These are phyloP conservation scores for Hypholoma fasciculare DNA, from an alignment of 768 basidiomycete genomes.

Conservation along the genomic window DNA sequence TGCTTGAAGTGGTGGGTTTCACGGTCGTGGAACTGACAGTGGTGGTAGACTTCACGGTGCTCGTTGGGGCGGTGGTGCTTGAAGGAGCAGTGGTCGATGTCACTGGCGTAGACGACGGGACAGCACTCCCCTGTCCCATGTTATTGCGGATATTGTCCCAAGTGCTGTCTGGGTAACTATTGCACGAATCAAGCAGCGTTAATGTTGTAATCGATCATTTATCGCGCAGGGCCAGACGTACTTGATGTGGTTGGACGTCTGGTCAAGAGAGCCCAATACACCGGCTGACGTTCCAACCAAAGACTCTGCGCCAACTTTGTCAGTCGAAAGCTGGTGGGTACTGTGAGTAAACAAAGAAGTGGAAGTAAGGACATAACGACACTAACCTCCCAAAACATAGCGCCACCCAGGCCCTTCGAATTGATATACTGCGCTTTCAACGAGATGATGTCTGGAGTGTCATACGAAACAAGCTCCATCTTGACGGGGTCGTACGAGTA, in stretches of 20 bases:
- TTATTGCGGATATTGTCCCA: conserved; percentile 71
- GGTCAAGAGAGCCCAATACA: conserved; percentile 55
- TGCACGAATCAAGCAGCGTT: neutral
- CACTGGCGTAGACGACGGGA: conserved; percentile 18
- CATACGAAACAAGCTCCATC: conserved; percentile 73
- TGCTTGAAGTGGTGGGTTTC: conserved; percentile 22
- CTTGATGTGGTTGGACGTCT: conserved; percentile 66
- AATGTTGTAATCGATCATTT: neutral
- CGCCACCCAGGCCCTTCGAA: conserved; percentile 58
- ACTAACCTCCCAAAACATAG: conserved; percentile 73
- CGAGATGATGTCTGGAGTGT: conserved; percentile 66
- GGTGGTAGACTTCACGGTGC: conserved; percentile 11
- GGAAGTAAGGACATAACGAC: neutral
- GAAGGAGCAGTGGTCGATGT: conserved; percentile 14
- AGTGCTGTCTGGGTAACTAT: conserved; percentile 64
- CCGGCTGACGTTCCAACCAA: conserved; percentile 51
- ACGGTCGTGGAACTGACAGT: conserved; percentile 23
- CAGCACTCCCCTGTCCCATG: conserved; percentile 41
- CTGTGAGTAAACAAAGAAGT: neutral
- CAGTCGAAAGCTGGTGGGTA: conserved; percentile 48
- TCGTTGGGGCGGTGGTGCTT: conserved; percentile 13
- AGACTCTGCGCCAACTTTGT: conserved; percentile 58
- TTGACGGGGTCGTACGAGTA: conserved; percentile 76
- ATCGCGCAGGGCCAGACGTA: conserved; percentile 20
- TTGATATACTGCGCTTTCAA: conserved; percentile 70